Percentiles rank a stretch among this genome's conserved stretches.
These are phyloP conservation scores for Colletotrichum destructivum DNA, from an alignment of 2,329 filamentous ascomycete genomes.

Conservation along the genomic window DNA sequence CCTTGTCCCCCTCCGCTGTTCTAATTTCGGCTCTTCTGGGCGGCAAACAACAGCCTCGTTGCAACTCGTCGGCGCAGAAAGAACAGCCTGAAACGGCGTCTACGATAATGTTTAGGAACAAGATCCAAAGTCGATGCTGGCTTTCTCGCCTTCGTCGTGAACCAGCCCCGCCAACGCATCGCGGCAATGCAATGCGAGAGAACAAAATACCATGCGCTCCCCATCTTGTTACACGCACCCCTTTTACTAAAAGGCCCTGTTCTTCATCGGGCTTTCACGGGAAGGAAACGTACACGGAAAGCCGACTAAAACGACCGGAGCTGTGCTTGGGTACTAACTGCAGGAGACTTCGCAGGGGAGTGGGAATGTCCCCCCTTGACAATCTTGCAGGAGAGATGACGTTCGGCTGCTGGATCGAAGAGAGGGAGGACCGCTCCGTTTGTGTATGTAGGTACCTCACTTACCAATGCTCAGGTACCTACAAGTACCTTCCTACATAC, in stretches of 20 bases:
- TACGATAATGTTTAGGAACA: slow-evolving; percentile 39
- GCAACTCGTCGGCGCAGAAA: not conserved
- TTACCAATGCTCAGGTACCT: no score
- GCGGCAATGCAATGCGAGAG: slow-evolving; percentile 38
- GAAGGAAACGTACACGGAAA: slow-evolving; percentile 6
- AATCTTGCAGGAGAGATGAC: slow-evolving; percentile 41
- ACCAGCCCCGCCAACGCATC: slow-evolving; percentile 13
- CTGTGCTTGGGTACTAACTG: not conserved
- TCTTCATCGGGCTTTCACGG: slow-evolving; percentile 40
- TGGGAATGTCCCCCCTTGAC: slow-evolving; percentile 17
- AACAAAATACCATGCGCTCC: slow-evolving; percentile 26
- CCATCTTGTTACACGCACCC: not conserved
- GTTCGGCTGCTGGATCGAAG: slow-evolving; percentile 31
- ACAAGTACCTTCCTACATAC: no score
- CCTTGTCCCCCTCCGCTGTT: not conserved
- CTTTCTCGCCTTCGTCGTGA: not conserved
- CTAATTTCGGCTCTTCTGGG: not conserved
- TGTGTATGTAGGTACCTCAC: not conserved
- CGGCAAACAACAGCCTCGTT: not conserved
- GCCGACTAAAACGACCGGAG: not conserved
- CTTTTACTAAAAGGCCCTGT: not conserved
- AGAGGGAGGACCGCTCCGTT: slow-evolving; percentile 35
- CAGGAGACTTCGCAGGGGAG: not conserved
- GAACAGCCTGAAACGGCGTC: slow-evolving; percentile 31
- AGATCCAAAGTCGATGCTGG: not conserved